Evolutionary conservation across 2,329 filamentous ascomycete species (phyloP).

Genomic region (Scedosporium aurantiacum): DNA sequence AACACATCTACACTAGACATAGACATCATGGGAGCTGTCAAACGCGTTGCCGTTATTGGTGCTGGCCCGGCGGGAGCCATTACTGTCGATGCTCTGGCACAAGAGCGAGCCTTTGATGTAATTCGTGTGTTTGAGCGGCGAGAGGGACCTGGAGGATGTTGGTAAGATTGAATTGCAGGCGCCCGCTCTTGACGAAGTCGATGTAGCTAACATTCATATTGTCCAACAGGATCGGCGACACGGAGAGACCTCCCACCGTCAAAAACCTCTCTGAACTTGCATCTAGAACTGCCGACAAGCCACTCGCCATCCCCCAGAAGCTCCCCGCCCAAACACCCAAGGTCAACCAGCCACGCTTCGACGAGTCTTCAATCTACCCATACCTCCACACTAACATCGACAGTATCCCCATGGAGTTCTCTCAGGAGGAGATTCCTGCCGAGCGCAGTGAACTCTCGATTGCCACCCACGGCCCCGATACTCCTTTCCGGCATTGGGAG

Average conservation of each 20-base stretch:
- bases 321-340: constrained; percentile 36
- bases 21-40: constrained; percentile 15
- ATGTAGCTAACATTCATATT: neutral
- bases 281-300: constrained; percentile 35
- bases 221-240: constrained; percentile 29
- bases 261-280: constrained; percentile 35
- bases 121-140: constrained; percentile 53
- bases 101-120: constrained; percentile 46
- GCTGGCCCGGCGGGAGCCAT: constrained; percentile 59
- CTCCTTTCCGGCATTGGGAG: constrained; percentile 51
- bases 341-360: constrained; percentile 34
- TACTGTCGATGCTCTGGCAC: constrained; percentile 45
- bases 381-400: constrained; percentile 57
- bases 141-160: constrained; percentile 48
- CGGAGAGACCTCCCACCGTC: constrained; percentile 24
- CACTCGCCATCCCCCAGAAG: constrained; percentile 31
- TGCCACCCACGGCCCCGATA: constrained; percentile 35
- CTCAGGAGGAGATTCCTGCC: constrained; percentile 40
- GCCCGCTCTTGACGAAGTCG: neutral
- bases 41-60: constrained; percentile 57
- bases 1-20: no score
- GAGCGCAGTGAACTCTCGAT: constrained; percentile 19
- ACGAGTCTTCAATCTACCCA: constrained; percentile 50
- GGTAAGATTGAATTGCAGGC: constrained; percentile 28
- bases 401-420: constrained; percentile 47